Percentiles rank a stretch among this genome's conserved stretches.
Evolutionary conservation across 2,329 filamentous ascomycete species (phyloP).

Genomic region (Pseudocercospora eumusae): DNA sequence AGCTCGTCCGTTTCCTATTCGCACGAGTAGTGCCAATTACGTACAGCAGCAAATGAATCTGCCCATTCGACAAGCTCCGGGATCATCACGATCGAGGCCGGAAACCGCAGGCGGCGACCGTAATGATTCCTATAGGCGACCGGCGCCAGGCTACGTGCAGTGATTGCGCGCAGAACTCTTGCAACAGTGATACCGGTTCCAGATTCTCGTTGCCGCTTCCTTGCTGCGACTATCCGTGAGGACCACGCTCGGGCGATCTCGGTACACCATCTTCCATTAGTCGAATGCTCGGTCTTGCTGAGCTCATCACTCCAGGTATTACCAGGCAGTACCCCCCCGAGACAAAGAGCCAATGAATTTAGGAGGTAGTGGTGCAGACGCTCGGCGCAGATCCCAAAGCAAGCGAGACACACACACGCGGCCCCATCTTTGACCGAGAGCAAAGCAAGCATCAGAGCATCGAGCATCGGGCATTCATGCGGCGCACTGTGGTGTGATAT

Average conservation of each 20-base stretch:
- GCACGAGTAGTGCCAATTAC: constrained; percentile 45
- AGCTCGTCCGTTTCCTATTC: constrained; percentile 44
- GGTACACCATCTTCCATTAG: background rate
- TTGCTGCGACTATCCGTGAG: background rate
- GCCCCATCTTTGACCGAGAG: constrained; percentile 9
- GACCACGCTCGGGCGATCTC: background rate
- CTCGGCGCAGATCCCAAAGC: constrained; percentile 8
- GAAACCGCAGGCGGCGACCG: constrained; percentile 35
- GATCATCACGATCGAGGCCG: constrained; percentile 28
- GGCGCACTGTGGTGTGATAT: background rate
- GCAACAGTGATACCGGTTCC: constrained; percentile 1
- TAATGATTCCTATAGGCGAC: constrained; percentile 32
- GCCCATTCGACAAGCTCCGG: constrained; percentile 48
- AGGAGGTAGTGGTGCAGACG: background rate
- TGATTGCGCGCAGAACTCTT: constrained; percentile 16
- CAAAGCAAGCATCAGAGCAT: constrained; percentile 3
- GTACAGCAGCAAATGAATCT: constrained; percentile 44
- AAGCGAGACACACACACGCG: constrained; percentile 6
- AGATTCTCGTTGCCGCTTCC: constrained; percentile 5
- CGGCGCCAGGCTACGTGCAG: constrained; percentile 33
- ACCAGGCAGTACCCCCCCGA: constrained; percentile 15
- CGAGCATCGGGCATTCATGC: constrained; percentile 4
- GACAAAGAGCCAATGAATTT: constrained; percentile 7
- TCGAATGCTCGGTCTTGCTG: constrained; percentile 3
- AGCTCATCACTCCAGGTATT: background rate